Percentiles rank a stretch among this genome's conserved stretches.
Conservation (phyloP, 2,329 filamentous ascomycete genomes). For the Colletotrichum chlorophyti region DNA sequence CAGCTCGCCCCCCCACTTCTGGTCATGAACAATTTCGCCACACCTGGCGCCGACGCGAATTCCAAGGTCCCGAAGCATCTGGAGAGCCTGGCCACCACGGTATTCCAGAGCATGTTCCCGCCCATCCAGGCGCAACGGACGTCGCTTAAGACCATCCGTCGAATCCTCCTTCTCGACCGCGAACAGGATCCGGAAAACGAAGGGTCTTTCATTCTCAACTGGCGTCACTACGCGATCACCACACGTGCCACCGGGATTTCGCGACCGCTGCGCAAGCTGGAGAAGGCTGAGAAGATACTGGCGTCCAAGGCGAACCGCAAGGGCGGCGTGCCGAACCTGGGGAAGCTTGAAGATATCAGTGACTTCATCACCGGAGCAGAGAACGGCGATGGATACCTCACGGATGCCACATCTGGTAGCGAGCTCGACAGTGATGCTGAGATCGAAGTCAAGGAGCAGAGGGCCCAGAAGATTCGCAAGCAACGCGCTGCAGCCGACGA, state of each 20-base stretch:
- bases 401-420: slow-evolving; percentile 83
- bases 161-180: slow-evolving; percentile 89
- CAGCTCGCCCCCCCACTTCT: slow-evolving; percentile 86
- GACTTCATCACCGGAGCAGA: slow-evolving; percentile 92
- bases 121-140: slow-evolving; percentile 92
- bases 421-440: slow-evolving; percentile 95
- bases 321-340: slow-evolving; percentile 83
- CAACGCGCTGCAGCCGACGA: slow-evolving; percentile 56
- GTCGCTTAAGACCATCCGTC: slow-evolving; percentile 88
- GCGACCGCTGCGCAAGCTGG: slow-evolving; percentile 81
- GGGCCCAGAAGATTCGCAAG: slow-evolving; percentile 62
- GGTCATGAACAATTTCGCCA: slow-evolving; percentile 97
- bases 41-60: slow-evolving; percentile 63
- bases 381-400: slow-evolving; percentile 81
- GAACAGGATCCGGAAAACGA: slow-evolving; percentile 67
- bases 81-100: slow-evolving; percentile 88
- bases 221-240: slow-evolving; percentile 94
- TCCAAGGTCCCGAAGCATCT: slow-evolving; percentile 89
- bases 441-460: slow-evolving; percentile 79
- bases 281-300: slow-evolving; percentile 82
- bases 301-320: slow-evolving; percentile 67
- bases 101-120: slow-evolving; percentile 96
- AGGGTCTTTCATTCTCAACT: slow-evolving; percentile 80
- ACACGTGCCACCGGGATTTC: slow-evolving; percentile 87
- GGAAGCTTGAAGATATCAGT: slow-evolving; percentile 89